Percentiles rank a stretch among this genome's conserved stretches.
phyloP scores from a whole-genome alignment of 768 basidiomycete genomes.

The Polyporus arcularius region DNA sequence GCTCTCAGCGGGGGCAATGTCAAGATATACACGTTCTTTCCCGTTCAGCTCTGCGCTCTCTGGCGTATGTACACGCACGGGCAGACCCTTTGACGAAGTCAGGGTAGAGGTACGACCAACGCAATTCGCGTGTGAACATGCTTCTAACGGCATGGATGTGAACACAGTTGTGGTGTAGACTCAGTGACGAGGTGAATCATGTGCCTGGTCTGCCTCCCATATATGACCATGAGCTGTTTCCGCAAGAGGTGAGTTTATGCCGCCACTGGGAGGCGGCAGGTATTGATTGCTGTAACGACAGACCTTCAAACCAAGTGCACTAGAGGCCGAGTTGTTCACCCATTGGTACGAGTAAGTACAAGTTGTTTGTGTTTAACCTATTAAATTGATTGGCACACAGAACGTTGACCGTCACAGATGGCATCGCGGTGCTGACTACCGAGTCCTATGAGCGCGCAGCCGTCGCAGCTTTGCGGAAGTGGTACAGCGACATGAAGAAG shows the following conservation, averaged over 20 bases:
- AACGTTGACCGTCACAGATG: conserved; percentile 4
- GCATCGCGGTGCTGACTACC: conserved; percentile 1
- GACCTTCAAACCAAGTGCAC: not conserved
- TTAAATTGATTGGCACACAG: not conserved
- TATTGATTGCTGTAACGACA: not conserved
- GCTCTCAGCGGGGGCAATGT: conserved; percentile 8
- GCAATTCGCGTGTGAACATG: not conserved
- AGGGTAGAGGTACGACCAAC: conserved; percentile 4
- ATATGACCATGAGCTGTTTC: conserved; percentile 21
- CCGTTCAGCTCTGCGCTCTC: not conserved
- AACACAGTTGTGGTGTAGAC: not conserved
- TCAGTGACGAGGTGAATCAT: conserved; percentile 8
- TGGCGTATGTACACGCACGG: conserved; percentile 7
- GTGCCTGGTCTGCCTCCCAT: conserved; percentile 24
- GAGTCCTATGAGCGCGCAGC: conserved; percentile 13
- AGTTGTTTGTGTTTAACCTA: too few species aligned
- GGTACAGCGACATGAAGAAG: conserved; percentile 6
- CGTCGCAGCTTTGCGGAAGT: not conserved
- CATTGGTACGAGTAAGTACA: conserved; percentile 11
- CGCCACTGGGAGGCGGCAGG: too few species aligned
- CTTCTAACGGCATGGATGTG: too few species aligned
- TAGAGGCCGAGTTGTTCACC: not conserved
- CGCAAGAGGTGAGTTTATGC: conserved; percentile 13
- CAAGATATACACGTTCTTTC: conserved; percentile 5
- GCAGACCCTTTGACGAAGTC: not conserved